phyloP scores from a whole-genome alignment of 2,329 filamentous ascomycete species.

The Colletotrichum salicis region DNA sequence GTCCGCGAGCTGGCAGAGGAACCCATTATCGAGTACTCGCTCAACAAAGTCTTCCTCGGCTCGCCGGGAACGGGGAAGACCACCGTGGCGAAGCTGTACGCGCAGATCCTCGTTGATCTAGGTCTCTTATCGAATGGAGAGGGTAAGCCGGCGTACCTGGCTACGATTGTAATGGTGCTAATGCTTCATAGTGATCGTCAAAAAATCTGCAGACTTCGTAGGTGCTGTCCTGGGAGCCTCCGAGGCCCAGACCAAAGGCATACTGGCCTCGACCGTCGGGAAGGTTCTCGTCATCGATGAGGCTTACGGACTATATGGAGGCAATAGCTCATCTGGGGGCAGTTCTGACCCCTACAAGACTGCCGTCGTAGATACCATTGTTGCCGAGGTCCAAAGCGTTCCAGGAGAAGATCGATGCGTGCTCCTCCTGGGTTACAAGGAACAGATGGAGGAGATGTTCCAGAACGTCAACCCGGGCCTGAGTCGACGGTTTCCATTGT shows the following conservation, averaged over 20 bases:
- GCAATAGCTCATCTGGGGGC: conserved; percentile 40
- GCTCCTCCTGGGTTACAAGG: conserved; percentile 75
- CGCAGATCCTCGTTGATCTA: conserved; percentile 73
- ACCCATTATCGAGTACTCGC: conserved; percentile 65
- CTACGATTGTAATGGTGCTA: not conserved
- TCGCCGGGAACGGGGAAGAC: conserved; percentile 82
- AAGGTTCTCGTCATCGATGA: conserved; percentile 87
- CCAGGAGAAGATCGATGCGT: conserved; percentile 80
- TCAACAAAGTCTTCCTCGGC: conserved; percentile 78
- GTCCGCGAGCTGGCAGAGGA: conserved; percentile 71
- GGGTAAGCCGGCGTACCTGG: conserved; percentile 49
- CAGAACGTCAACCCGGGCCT: conserved; percentile 79
- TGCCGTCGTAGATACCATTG: conserved; percentile 78
- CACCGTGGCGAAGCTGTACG: conserved; percentile 78
- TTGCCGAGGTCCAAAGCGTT: conserved; percentile 76
- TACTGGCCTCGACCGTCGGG: conserved; percentile 72
- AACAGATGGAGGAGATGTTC: conserved; percentile 78
- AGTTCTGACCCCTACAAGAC: conserved; percentile 60
- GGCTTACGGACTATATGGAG: conserved; percentile 73
- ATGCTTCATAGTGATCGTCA: conserved; percentile 65
- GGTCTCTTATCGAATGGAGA: conserved; percentile 76
- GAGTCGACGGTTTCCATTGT: conserved; percentile 71
- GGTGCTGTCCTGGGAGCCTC: conserved; percentile 72
- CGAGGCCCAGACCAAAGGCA: conserved; percentile 77
- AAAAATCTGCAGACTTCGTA: conserved; percentile 80